phyloP scores from a whole-genome alignment of 2,329 filamentous ascomycete genomes.

The Aspergillus aculeatus region DNA sequence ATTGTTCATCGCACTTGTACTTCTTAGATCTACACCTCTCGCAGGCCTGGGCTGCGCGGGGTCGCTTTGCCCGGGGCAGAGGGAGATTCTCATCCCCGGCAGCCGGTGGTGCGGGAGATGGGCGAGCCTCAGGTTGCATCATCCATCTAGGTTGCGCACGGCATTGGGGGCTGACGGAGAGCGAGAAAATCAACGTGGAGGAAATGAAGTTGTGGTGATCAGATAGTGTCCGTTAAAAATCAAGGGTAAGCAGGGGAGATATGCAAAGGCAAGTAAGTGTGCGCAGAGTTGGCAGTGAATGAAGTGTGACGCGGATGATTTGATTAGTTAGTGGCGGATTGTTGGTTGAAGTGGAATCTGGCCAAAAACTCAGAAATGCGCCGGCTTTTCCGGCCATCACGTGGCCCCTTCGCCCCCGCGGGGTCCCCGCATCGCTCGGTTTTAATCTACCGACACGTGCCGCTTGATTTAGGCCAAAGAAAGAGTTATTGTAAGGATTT shows the following conservation, averaged over 20 bases:
- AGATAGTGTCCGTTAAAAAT: not conserved
- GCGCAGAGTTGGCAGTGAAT: not conserved
- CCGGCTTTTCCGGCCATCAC: not conserved
- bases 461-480: not conserved
- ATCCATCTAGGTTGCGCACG: conserved; percentile 16
- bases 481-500: not conserved
- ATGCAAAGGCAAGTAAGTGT: not conserved
- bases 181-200: not conserved
- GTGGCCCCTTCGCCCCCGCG: not conserved
- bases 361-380: not conserved
- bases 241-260: not conserved
- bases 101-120: conserved; percentile 8
- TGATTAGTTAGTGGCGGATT: not conserved
- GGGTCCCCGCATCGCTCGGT: not conserved
- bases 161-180: not conserved
- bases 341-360: not conserved
- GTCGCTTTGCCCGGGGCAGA: conserved; percentile 31
- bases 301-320: not conserved
- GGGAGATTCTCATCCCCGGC: conserved; percentile 16
- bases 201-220: not conserved
- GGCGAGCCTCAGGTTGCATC: conserved; percentile 41
- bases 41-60: conserved; percentile 49
- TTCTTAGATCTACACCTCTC: conserved; percentile 50
- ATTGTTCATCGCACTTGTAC: conserved; percentile 50
- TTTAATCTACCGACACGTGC: not conserved